Conservation (phyloP, 2,329 filamentous ascomycete species). For the Ophiostoma sp. region DNA sequence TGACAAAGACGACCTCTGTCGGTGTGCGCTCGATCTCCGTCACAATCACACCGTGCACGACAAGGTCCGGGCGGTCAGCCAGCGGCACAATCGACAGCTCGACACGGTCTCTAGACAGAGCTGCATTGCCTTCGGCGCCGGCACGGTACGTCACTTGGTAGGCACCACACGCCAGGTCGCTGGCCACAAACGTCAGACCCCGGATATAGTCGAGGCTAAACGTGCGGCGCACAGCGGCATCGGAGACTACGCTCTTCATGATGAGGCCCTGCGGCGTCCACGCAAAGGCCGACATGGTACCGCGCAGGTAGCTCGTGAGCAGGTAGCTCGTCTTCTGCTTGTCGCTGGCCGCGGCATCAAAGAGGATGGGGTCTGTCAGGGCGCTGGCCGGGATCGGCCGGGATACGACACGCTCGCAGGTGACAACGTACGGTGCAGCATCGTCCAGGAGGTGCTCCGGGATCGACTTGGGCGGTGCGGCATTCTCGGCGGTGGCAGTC, state of each 20-base stretch:
- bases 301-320: slow-evolving; percentile 30
- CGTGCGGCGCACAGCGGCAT: slow-evolving; percentile 25
- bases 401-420: slow-evolving; percentile 24
- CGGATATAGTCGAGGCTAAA: slow-evolving; percentile 30
- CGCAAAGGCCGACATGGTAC: slow-evolving; percentile 32
- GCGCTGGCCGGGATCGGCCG: slow-evolving; percentile 9
- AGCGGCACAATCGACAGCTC: slow-evolving; percentile 32
- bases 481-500: background rate
- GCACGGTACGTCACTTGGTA: slow-evolving; percentile 31
- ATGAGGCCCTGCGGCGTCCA: slow-evolving; percentile 34
- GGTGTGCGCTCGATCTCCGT: slow-evolving; percentile 26
- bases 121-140: slow-evolving; percentile 20
- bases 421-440: slow-evolving; percentile 19
- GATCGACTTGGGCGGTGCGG: slow-evolving; percentile 19
- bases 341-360: background rate
- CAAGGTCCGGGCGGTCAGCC: slow-evolving; percentile 27
- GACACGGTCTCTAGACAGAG: slow-evolving; percentile 27
- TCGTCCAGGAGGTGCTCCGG: slow-evolving; percentile 16
- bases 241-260: slow-evolving; percentile 29
- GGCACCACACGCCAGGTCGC: slow-evolving; percentile 34
- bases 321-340: slow-evolving; percentile 24
- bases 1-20: slow-evolving; percentile 31
- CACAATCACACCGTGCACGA: slow-evolving; percentile 29
- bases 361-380: slow-evolving; percentile 13
- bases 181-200: slow-evolving; percentile 27